Conservation (phyloP, 2,329 filamentous ascomycete genomes). For the Calonectria fujianensis region DNA sequence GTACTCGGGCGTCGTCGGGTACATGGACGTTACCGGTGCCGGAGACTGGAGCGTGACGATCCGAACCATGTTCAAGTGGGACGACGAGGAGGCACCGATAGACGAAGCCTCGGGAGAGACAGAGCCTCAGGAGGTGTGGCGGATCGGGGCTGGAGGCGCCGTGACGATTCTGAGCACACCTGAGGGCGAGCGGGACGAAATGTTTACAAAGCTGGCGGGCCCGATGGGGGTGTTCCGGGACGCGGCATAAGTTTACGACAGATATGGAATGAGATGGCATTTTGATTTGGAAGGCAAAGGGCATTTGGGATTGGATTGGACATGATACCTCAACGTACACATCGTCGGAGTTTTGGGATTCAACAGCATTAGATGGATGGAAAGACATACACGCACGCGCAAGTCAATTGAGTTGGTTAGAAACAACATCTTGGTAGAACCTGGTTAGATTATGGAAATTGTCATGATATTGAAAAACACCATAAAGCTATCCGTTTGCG, state of each 20-base stretch:
- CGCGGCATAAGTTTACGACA: constrained; percentile 50
- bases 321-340: constrained; percentile 60
- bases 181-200: constrained; percentile 91
- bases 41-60: constrained; percentile 96
- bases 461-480: constrained; percentile 35
- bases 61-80: constrained; percentile 85
- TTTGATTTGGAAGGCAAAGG: constrained; percentile 24
- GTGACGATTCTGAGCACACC: constrained; percentile 89
- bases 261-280: constrained; percentile 17
- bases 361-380: constrained; percentile 54
- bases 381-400: constrained; percentile 40
- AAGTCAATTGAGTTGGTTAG: constrained; percentile 30
- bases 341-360: constrained; percentile 57
- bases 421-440: constrained; percentile 20
- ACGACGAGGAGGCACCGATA: constrained; percentile 69
- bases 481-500: constrained; percentile 33
- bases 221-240: constrained; percentile 71
- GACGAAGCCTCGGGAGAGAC: constrained; percentile 52
- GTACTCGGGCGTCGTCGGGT: constrained; percentile 93
- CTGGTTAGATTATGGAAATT: constrained; percentile 37
- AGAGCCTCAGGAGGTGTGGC: constrained; percentile 78
- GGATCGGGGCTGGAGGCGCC: constrained; percentile 91
- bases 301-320: constrained; percentile 41
- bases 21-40: constrained; percentile 88
- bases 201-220: constrained; percentile 83